Base-by-base conservation (phyloP, 495 filamentous ascomycete species). In the Penicillium longicatenatum region DNA sequence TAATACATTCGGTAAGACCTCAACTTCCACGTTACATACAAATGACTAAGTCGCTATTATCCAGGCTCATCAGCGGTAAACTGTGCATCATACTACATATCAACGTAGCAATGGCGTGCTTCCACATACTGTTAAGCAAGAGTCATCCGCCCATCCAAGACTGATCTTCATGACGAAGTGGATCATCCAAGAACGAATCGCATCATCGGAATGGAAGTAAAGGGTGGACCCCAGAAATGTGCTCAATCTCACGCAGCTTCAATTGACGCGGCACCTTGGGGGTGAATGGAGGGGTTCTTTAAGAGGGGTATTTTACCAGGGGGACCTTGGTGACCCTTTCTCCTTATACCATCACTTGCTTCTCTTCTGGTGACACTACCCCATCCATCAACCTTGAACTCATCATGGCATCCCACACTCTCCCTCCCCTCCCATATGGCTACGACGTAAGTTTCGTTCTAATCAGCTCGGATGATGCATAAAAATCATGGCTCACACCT, bases 361-460 rank as follows among this genome's bases (percentile, higher is more conserved):
- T 30, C 33, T 6, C 31, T 11, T 35, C 12, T 11, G 10, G 6
- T 31, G 6, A 31, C 29, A 9, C 12, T 35, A 11, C 24, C 24
- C 2, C 26, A 26, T 26, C 26, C 4, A 26, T 5, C 26, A 35
- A 35, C 12, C 31, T 35, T 35, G 31, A 35, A 35, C 16, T 39
- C 30, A 52, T 1, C 0, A 52, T 54, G 52, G 37, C 37, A 19
- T 35, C 62, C 14, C 67, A 71, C 58, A 66, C 71, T 31, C 73
- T 77, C 24, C 74, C 75, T 31, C 63, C 70, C 11, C 71, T 79
- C n/a, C 76, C 76, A 19, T 79, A 77, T 54, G 70, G 62, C 42
- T 77, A 77, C 59, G 66, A 79, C 65, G 75, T 76, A 68, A 63
- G 68, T 52, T 16, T 39, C 4, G 35, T 7, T 4, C 5, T n/a